Evolutionary conservation across 768 basidiomycete genomes (phyloP).

Genomic region (Leccinum incarnatum): DNA sequence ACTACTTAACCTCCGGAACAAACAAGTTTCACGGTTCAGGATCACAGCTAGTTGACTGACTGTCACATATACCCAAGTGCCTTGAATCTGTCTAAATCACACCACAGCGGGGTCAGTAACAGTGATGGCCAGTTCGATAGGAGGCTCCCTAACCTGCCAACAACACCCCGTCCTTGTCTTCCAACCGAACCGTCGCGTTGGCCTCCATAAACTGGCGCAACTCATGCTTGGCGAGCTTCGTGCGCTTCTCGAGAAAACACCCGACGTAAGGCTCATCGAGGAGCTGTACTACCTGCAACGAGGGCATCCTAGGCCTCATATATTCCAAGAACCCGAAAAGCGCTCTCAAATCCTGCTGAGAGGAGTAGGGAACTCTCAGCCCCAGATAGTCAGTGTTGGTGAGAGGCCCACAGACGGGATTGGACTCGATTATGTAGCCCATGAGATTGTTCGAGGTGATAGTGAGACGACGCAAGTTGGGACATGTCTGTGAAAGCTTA

Average conservation of each 20-base stretch:
- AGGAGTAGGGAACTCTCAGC: not conserved
- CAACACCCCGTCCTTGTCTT: slow-evolving; percentile 21
- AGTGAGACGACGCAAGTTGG: not conserved
- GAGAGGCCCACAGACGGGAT: not conserved
- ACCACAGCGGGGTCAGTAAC: not conserved
- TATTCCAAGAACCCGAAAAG: slow-evolving; percentile 14
- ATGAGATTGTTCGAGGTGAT: not conserved
- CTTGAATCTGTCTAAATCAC: slow-evolving; percentile 16
- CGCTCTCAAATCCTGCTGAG: not conserved
- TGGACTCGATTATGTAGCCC: not conserved
- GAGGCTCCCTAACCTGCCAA: slow-evolving; percentile 18
- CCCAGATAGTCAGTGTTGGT: not conserved
- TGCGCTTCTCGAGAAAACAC: slow-evolving; percentile 18
- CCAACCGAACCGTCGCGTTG: slow-evolving; percentile 14
- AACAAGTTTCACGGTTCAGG: not conserved
- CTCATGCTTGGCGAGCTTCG: slow-evolving; percentile 6
- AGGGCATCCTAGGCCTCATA: slow-evolving; percentile 11
- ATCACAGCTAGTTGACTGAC: not conserved
- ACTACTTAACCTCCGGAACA: not conserved
- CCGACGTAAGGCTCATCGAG: slow-evolving; percentile 12
- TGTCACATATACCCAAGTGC: slow-evolving; percentile 1
- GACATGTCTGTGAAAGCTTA: not conserved
- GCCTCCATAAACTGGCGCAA: slow-evolving; percentile 9
- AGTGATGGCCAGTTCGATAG: not conserved
- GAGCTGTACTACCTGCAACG: slow-evolving; percentile 24